Conservation (phyloP, 2,329 filamentous ascomycete genomes). For the Hypoxylon sp. region DNA sequence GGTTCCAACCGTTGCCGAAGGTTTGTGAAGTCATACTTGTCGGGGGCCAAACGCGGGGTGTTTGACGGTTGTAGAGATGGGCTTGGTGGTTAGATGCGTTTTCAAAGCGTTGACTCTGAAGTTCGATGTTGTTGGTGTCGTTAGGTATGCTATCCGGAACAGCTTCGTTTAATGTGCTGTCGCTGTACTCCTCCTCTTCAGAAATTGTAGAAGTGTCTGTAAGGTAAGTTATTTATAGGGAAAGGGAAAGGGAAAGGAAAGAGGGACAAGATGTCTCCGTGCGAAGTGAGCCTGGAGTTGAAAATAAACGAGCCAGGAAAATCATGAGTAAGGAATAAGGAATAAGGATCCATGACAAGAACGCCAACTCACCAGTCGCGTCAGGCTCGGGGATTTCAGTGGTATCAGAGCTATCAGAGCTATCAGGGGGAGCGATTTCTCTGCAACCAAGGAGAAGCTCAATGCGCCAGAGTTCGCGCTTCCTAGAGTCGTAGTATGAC, state of each 20-base stretch:
- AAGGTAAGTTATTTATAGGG: background rate
- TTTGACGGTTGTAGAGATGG: background rate
- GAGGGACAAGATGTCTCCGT: background rate
- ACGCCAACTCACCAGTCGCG: constrained; percentile 20
- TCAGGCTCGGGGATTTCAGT: constrained; percentile 8
- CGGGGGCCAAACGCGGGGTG: background rate
- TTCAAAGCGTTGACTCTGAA: background rate
- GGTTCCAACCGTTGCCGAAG: constrained; percentile 46
- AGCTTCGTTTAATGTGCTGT: background rate
- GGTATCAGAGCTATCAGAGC: constrained; percentile 18
- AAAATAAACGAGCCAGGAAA: background rate
- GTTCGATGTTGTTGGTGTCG: background rate
- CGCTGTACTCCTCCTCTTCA: background rate
- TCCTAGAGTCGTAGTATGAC: constrained; percentile 61
- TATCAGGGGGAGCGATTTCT: constrained; percentile 19
- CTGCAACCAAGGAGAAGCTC: constrained; percentile 57
- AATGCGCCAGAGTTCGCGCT: constrained; percentile 61
- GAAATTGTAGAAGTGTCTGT: background rate
- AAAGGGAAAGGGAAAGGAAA: background rate
- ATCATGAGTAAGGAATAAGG: background rate
- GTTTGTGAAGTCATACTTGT: constrained; percentile 36
- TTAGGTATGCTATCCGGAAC: background rate
- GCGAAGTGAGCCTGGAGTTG: background rate
- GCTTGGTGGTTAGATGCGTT: background rate
- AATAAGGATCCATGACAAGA: background rate